Evolutionary conservation across 2,329 filamentous ascomycete species (phyloP).

Genomic region (Intubia oerlemansii): DNA sequence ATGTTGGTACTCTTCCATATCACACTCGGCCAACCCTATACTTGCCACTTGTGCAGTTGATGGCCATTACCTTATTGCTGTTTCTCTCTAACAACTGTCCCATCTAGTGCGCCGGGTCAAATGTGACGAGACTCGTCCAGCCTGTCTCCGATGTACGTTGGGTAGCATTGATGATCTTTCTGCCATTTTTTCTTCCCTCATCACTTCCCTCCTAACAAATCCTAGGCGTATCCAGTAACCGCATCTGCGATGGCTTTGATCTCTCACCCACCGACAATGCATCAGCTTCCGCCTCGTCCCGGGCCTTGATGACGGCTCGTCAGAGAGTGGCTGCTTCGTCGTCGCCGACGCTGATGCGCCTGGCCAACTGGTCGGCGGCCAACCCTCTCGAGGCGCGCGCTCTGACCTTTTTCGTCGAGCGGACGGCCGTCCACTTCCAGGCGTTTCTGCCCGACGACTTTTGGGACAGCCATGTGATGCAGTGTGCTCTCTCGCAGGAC

Average conservation of each 20-base stretch:
- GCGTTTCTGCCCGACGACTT: constrained; percentile 6
- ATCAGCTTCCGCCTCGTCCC: no score
- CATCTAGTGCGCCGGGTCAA: constrained; percentile 6
- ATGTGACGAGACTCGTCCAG: constrained; percentile 5
- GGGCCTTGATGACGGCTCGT: neutral
- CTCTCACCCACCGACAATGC: no score
- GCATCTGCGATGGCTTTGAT: constrained; percentile 4
- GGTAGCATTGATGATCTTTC: no score
- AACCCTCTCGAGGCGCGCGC: constrained; percentile 5
- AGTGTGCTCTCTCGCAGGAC: constrained; percentile 5
- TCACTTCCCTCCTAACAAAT: no score
- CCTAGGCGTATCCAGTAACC: no score
- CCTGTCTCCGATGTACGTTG: constrained; percentile 4
- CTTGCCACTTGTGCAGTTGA: no score
- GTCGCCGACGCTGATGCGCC: neutral
- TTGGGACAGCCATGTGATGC: constrained; percentile 6
- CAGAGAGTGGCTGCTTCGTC: no score
- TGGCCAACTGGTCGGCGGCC: neutral
- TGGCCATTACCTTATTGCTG: no score
- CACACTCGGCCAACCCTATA: no score
- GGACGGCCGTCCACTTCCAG: constrained; percentile 4
- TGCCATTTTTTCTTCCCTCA: no score
- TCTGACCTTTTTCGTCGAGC: constrained; percentile 5
- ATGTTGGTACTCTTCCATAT: no score
- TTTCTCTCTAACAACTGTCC: no score